Conservation (phyloP, 2,329 filamentous ascomycete species). For the Colletotrichum kahawae region DNA sequence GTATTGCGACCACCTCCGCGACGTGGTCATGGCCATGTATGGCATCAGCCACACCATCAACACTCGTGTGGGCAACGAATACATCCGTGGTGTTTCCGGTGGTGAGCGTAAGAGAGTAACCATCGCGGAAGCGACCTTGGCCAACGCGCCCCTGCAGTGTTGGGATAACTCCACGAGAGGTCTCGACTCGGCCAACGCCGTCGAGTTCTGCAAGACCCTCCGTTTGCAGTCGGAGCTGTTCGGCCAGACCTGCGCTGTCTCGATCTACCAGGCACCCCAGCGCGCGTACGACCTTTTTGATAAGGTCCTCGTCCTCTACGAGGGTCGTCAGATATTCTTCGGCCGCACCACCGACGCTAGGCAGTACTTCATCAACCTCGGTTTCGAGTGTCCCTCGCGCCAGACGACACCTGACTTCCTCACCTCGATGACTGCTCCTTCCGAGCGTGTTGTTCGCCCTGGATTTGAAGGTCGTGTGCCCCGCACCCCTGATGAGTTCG, state of each 20-base stretch:
- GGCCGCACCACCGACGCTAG: slow-evolving; percentile 65
- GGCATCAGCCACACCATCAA: slow-evolving; percentile 60
- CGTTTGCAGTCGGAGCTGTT: slow-evolving; percentile 31
- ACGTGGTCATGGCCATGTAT: slow-evolving; percentile 60
- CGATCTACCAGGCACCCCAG: slow-evolving; percentile 67
- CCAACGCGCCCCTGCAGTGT: slow-evolving; percentile 31
- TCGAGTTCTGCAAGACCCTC: slow-evolving; percentile 29
- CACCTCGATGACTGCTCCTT: slow-evolving; percentile 57
- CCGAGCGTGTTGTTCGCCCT: slow-evolving; percentile 29
- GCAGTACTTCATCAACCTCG: slow-evolving; percentile 68
- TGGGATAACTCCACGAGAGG: slow-evolving; percentile 56
- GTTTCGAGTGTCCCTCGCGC: slow-evolving; percentile 61
- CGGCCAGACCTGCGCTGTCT: slow-evolving; percentile 28
- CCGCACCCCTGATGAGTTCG: slow-evolving; percentile 36
- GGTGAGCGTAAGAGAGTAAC: slow-evolving; percentile 53
- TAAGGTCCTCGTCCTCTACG: slow-evolving; percentile 70
- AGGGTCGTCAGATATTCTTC: slow-evolving; percentile 72
- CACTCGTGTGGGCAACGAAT: slow-evolving; percentile 61
- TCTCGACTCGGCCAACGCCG: slow-evolving; percentile 32
- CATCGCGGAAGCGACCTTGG: slow-evolving; percentile 37
- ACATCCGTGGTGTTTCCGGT: slow-evolving; percentile 57
- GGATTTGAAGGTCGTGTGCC: slow-evolving; percentile 32
- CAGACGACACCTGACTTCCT: slow-evolving; percentile 78
- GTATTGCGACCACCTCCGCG: slow-evolving; percentile 53
- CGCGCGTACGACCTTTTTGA: slow-evolving; percentile 64